Base-by-base conservation (phyloP, 257 asterid genomes). In the Solanum tacnaense region DNA sequence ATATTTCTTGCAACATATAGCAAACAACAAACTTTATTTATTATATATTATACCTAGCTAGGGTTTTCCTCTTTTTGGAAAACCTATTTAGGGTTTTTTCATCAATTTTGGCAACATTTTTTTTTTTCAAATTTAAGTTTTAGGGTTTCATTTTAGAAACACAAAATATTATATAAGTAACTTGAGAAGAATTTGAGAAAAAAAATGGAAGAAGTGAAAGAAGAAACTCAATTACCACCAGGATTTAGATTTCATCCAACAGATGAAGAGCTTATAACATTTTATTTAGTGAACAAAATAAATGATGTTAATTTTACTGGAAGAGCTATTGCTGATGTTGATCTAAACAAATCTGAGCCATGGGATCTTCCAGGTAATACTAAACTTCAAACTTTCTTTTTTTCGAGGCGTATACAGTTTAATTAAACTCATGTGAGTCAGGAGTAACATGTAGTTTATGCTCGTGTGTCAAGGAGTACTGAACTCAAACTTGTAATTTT, bases 321-420 rank as follows among this genome's bases (percentile, higher is more conserved):
- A 75, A 92, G 96, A 90, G 99, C 99, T 35, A 90, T 96, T 41
- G 98, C 91, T 78, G 99, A 95, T 29, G 99, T 95, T 9, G 99
- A 95, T 93, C 98, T 96, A 88, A 96, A 96, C 93, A 96, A 96
- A 90, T 93, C 93, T 41, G 99, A 96, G 93, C 99, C 99, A 2
- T 96, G 99, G 99, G 98, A 95, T 93, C 98, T 96, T 90, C 99
- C 98, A 90, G 98, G 98, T 93, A 27, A 68, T 68, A 68, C 74
- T 27, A 11, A n/a, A 65, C 72, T n/a, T 65, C 32, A 65, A n/a
- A 62, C 31, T 6, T 12, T 68, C 9, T 68, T 13, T 62, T 58
- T 60, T 62, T n/a, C 7, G 1, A 5, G 71, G 6, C 7, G 31
- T 62, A 62, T 11, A 62, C 16, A n/a, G 0, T 62, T 27, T 68